These are phyloP conservation scores for Fibroporia radiculosa DNA, from an alignment of 768 basidiomycete species.

Conservation along the genomic window DNA sequence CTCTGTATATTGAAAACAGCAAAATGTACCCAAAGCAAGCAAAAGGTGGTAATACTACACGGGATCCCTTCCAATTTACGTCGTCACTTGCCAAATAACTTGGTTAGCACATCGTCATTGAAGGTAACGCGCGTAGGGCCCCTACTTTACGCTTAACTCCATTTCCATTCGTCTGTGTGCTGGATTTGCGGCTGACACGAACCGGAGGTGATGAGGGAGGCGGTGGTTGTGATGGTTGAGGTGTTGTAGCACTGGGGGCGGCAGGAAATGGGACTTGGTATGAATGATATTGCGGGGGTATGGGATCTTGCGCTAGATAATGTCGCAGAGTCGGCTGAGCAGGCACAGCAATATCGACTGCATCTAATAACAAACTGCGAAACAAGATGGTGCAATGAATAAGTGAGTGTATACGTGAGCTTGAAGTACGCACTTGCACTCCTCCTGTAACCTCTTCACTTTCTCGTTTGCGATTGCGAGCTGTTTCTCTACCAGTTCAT, in stretches of 20 bases:
- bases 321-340: conserved; percentile 20
- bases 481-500: conserved; percentile 16
- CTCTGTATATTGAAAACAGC: no score
- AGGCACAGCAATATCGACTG: conserved; percentile 23
- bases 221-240: not conserved
- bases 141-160: not conserved
- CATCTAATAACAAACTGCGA: conserved; percentile 21
- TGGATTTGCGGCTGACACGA: not conserved
- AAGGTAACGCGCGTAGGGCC: no score
- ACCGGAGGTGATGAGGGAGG: not conserved
- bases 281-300: conserved; percentile 20
- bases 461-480: conserved; percentile 21
- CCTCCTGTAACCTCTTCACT: conserved; percentile 18
- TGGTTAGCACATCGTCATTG: no score
- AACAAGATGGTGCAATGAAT: not conserved
- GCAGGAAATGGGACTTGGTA: conserved; percentile 11
- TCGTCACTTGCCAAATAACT: no score
- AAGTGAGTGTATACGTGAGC: not conserved
- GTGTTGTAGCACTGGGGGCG: not conserved
- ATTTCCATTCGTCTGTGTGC: not conserved
- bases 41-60: no score
- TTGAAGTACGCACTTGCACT: conserved; percentile 20
- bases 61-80: no score
- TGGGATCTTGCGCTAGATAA: conserved; percentile 20
- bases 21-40: no score